Evolutionary conservation across 257 asterid genomes (phyloP).

Genomic region (Penstemon newberryi): DNA sequence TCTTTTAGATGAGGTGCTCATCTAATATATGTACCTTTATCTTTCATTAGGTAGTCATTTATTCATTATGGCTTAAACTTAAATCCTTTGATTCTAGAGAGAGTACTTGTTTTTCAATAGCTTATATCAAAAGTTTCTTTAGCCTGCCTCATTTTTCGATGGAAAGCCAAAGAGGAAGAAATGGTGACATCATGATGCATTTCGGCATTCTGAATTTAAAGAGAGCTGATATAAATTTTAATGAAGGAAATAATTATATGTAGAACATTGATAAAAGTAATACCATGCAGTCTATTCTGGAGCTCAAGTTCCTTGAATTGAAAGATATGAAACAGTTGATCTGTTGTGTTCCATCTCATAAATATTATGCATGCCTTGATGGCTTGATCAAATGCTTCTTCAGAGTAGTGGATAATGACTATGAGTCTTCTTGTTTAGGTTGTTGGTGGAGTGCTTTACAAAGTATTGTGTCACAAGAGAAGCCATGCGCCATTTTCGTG

Average conservation of each 20-base stretch:
- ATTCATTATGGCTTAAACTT: constrained; percentile 18
- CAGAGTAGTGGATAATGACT: constrained; percentile 21
- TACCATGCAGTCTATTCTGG: constrained; percentile 15
- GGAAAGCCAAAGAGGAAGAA: constrained; percentile 19
- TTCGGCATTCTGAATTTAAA: background rate
- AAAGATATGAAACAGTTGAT: constrained; percentile 25
- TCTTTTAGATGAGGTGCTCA: too few species aligned
- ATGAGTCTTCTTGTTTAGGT: constrained; percentile 43
- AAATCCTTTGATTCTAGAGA: constrained; percentile 2
- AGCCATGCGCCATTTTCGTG: constrained; percentile 97
- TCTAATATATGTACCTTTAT: background rate
- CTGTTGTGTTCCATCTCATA: constrained; percentile 17
- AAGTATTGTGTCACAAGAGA: constrained; percentile 91
- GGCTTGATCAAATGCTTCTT: constrained; percentile 11
- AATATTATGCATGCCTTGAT: constrained; percentile 8
- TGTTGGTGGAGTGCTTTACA: constrained; percentile 94
- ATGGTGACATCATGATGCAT: background rate
- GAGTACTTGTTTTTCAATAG: constrained; percentile 9
- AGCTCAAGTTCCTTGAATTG: constrained; percentile 6
- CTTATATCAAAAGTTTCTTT: constrained; percentile 1
- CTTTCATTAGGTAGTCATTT: constrained; percentile 10
- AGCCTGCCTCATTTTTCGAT: constrained; percentile 19
- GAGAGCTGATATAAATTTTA: constrained; percentile 3
- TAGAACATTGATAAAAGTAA: constrained; percentile 6
- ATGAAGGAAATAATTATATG: constrained; percentile 13